A percentile compares a stretch with the other conserved stretches of the same genome.
Conservation (phyloP, 2,329 filamentous ascomycete genomes). For the Chrysosporium queenslandicum region DNA sequence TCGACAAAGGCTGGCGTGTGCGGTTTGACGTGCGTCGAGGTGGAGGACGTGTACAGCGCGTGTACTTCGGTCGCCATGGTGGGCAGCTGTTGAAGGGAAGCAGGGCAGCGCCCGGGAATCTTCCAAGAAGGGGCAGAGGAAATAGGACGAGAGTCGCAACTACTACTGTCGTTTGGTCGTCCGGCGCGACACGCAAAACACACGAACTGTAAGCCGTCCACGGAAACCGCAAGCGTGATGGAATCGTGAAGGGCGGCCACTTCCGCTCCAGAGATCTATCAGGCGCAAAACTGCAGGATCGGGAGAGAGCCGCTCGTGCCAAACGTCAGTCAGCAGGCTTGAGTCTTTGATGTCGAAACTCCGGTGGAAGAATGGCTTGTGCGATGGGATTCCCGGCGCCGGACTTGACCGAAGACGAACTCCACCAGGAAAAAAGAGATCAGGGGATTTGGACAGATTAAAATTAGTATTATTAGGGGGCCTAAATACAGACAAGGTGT, state of each 20-base stretch:
- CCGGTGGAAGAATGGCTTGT: background rate
- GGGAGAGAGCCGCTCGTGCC: too few species aligned
- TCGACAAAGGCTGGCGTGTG: background rate
- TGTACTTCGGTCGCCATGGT: constrained; percentile 3
- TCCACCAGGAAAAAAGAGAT: background rate
- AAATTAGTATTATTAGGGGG: background rate
- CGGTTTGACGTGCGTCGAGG: background rate
- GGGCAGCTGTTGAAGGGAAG: background rate
- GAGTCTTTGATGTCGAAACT: too few species aligned
- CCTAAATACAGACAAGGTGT: background rate
- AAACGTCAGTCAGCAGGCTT: too few species aligned
- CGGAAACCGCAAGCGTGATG: background rate
- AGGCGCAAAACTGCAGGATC: too few species aligned
- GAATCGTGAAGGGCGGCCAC: background rate
- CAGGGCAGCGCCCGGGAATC: background rate
- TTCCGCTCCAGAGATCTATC: too few species aligned
- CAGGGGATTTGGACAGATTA: too few species aligned
- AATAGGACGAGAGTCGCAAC: background rate
- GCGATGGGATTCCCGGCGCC: background rate
- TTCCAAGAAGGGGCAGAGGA: background rate
- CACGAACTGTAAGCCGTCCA: background rate
- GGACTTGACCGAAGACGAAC: background rate
- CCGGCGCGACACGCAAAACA: background rate
- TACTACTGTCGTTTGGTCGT: background rate
- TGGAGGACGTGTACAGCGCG: background rate